Evolutionary conservation across 2,329 filamentous ascomycete genomes (phyloP), one percentile per base, ranked within the genome.

Genomic region (Byssoonygena ceratinophila): DNA sequence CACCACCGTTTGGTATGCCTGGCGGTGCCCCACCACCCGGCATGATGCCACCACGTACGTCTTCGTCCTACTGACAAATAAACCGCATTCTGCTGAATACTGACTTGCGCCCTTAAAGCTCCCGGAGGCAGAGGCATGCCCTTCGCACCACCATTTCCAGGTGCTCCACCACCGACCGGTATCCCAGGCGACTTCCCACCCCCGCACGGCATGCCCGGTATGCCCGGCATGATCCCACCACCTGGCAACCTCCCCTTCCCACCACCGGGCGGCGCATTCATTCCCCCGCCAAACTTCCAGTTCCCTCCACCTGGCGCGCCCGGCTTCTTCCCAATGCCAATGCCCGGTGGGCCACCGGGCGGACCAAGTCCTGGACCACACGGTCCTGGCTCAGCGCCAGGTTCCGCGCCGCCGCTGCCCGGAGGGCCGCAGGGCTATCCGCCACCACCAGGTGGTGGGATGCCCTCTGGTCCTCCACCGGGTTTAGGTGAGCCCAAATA

Each of bases 1-100:
- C 80, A 43, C 80, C 79, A 41, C 80, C 79, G 23, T 83, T 82
- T 61, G 77, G 76, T 52, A 69, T 74, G 57, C 73, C 74, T 49
- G 69, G 69, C 53, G 66, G 66, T 34, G 69, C 66, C 32, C 60
- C 64, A 27, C 68, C 69, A 40, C 57, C 58, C 4, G 61, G 61
- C 45, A 71, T 66, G 57, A 66, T 74, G 61, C 72, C 59, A 48
- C 74, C 79, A 65, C 79, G 79, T 82, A 79, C 63, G 78, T 75
- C 20, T 31, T 43, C 36, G 23, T 37, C 22, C 20, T 29, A 31
- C 43, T n/a, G 25, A 23, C 44, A 34, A 36, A 23, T 5, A 16
- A 3, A 29, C 5, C 14, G 4, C 5, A 31, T 31, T 8, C 3
- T 12, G 18, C 14, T 49, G 23, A n/a, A 36, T 34, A 45, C 37